Base-by-base conservation (phyloP, 2,329 filamentous ascomycete genomes). In the Metarhizium robertsii region DNA sequence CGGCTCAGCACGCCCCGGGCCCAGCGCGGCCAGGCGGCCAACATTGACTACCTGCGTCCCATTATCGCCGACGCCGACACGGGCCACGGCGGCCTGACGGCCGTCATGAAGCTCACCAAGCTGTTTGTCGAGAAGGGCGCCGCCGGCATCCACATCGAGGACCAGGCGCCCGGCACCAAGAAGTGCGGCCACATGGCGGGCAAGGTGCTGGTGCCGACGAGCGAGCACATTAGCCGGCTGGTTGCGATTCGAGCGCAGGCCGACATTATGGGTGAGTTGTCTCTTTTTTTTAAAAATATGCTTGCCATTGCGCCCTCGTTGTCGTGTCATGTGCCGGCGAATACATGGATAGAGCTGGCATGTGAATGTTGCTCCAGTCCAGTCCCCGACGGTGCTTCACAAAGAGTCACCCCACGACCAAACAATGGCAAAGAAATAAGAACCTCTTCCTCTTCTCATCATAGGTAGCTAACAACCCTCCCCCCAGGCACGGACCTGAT, bases 181-280 rank as follows among this genome's bases (percentile, higher is more conserved):
- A 99, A 99, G 83, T 99, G 94, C 72, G 94, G 94, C 60, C 94
- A 97, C 76, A 97, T 97, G 94, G 94, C 94, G 62, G 94, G 94
- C 67, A 97, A 97, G 77, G 94, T 97, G 47, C 79, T 99, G 58
- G 94, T 99, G 53, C 94, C 94, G 52, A 95, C 96, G 69, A 89
- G 85, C 73, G 94, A 99, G 77, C 94, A 99, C 78, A 96, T 97
- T 76, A 97, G 96, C 78, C 87, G 94, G 55, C 80, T 99, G 54
- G 91, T 99, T 52, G 92, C 94, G 64, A 97, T 99, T 71, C 87
- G 94, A 58, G 92, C 94, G 4, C 94, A 99, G 75, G 92, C 94
- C 63, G 94, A 99, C 69, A 97, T 99, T 67, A 97, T 99, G 94
- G 94, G 88, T 84, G 73, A 62, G 69, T 42, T 32, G 2, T 45